Conservation (phyloP, 2,329 filamentous ascomycete genomes). For the Colletotrichum phormii region DNA sequence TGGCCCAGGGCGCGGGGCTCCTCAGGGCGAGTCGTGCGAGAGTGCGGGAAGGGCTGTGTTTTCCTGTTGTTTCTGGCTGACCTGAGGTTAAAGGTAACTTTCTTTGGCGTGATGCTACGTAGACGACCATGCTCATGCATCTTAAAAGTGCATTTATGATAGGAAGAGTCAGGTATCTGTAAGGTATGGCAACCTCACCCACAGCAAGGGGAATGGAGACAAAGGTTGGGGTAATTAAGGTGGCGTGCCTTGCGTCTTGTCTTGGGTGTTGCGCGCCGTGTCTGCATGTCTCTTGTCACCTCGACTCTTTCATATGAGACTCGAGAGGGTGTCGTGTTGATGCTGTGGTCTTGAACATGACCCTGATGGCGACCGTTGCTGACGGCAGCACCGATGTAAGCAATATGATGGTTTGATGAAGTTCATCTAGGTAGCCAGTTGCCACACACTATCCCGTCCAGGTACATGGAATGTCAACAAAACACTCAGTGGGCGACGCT, state of each 20-base stretch:
- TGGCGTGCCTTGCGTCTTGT: slow-evolving; percentile 21
- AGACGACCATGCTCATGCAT: neutral
- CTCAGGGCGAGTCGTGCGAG: slow-evolving; percentile 9
- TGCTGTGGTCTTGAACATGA: neutral
- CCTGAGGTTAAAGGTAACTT: neutral
- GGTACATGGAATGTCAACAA: neutral
- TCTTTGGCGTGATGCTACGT: neutral
- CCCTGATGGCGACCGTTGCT: neutral
- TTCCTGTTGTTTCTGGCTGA: slow-evolving; percentile 7
- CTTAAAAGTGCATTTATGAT: neutral
- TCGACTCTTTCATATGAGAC: neutral
- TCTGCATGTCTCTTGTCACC: neutral
- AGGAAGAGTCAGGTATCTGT: too few relatives aligned
- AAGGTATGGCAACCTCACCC: neutral
- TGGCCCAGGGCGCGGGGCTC: slow-evolving; percentile 3
- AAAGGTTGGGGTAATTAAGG: slow-evolving; percentile 21
- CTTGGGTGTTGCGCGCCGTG: slow-evolving; percentile 5
- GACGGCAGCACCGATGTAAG: slow-evolving; percentile 9
- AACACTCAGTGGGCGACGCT: neutral
- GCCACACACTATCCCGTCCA: neutral
- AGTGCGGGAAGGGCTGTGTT: slow-evolving; percentile 14
- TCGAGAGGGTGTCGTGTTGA: neutral
- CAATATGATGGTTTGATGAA: neutral
- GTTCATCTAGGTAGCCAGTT: neutral
- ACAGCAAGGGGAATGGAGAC: slow-evolving; percentile 24